Evolutionary conservation across 2,329 filamentous ascomycete genomes (phyloP).

Genomic region (Xylaria sp.): DNA sequence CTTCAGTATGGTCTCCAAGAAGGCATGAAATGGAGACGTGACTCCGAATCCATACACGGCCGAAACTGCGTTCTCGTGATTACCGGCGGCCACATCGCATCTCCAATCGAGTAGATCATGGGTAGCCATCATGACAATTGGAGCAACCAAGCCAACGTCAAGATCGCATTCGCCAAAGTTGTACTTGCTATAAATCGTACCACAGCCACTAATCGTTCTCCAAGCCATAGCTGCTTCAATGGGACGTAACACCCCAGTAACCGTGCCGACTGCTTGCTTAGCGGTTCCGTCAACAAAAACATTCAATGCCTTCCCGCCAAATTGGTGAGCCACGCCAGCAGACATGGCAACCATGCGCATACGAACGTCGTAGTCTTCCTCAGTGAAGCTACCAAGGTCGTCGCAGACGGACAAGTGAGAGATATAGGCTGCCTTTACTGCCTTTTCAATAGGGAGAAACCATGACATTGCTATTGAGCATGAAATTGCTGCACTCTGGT

Average conservation of each 20-base stretch:
- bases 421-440: slow-evolving; percentile 31
- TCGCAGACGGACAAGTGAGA: slow-evolving; percentile 36
- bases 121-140: slow-evolving; percentile 30
- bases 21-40: slow-evolving; percentile 28
- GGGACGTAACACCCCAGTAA: background rate
- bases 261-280: slow-evolving; percentile 29
- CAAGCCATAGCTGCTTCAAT: slow-evolving; percentile 35
- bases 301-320: slow-evolving; percentile 27
- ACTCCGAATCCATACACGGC: slow-evolving; percentile 31
- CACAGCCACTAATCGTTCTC: slow-evolving; percentile 30
- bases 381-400: slow-evolving; percentile 31
- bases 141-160: slow-evolving; percentile 26
- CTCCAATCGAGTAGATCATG: slow-evolving; percentile 36
- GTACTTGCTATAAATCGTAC: slow-evolving; percentile 34
- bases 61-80: slow-evolving; percentile 32
- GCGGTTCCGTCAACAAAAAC: slow-evolving; percentile 32
- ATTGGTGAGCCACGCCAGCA: slow-evolving; percentile 28
- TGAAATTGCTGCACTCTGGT: slow-evolving; percentile 27
- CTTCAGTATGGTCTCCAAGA: slow-evolving; percentile 32
- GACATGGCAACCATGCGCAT: slow-evolving; percentile 36
- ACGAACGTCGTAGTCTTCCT: slow-evolving; percentile 30
- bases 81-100: slow-evolving; percentile 33
- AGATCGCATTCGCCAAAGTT: slow-evolving; percentile 30
- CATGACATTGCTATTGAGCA: slow-evolving; percentile 33
- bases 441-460: slow-evolving; percentile 29